phyloP scores from a whole-genome alignment of 2,329 filamentous ascomycete genomes.

The Penicillium aurantiogriseum region DNA sequence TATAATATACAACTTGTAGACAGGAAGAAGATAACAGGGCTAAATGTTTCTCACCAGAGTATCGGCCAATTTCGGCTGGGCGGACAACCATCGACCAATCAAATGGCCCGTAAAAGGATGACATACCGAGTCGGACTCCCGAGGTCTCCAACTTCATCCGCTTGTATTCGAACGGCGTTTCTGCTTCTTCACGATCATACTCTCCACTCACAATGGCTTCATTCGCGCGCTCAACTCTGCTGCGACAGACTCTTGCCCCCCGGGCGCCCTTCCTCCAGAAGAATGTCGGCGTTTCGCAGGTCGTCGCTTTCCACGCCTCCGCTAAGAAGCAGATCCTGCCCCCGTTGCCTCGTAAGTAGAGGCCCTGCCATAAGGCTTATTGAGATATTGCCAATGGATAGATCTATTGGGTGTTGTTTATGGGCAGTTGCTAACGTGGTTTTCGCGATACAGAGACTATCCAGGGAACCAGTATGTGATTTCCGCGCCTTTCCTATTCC shows the following conservation, averaged over 20 bases:
- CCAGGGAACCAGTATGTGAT: slow-evolving; percentile 66
- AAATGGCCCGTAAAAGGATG: slow-evolving; percentile 37
- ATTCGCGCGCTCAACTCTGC: slow-evolving; percentile 39
- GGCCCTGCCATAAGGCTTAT: neutral
- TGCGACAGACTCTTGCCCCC: slow-evolving; percentile 39
- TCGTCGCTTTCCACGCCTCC: slow-evolving; percentile 84
- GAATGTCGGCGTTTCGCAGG: slow-evolving; percentile 48
- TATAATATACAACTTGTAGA: neutral
- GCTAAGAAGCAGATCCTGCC: slow-evolving; percentile 74
- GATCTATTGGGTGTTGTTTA: neutral
- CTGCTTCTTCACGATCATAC: slow-evolving; percentile 18
- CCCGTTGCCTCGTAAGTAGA: slow-evolving; percentile 73
- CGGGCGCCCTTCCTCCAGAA: slow-evolving; percentile 36
- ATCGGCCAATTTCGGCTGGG: slow-evolving; percentile 43
- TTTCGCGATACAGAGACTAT: slow-evolving; percentile 60
- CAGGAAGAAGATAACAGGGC: slow-evolving; percentile 14
- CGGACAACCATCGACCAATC: slow-evolving; percentile 37
- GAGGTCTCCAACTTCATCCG: slow-evolving; percentile 38
- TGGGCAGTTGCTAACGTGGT: slow-evolving; percentile 44
- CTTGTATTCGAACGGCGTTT: slow-evolving; percentile 21
- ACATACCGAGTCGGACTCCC: slow-evolving; percentile 41
- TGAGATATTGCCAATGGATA: neutral
- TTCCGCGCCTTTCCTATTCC: slow-evolving; percentile 4
- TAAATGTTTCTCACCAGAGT: slow-evolving; percentile 17
- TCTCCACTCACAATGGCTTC: slow-evolving; percentile 40